Percentiles rank a stretch among this genome's conserved stretches.
Evolutionary conservation across 352 stramenopile genomes (phyloP).

Genomic region (Globisporangium okanoganense): DNA sequence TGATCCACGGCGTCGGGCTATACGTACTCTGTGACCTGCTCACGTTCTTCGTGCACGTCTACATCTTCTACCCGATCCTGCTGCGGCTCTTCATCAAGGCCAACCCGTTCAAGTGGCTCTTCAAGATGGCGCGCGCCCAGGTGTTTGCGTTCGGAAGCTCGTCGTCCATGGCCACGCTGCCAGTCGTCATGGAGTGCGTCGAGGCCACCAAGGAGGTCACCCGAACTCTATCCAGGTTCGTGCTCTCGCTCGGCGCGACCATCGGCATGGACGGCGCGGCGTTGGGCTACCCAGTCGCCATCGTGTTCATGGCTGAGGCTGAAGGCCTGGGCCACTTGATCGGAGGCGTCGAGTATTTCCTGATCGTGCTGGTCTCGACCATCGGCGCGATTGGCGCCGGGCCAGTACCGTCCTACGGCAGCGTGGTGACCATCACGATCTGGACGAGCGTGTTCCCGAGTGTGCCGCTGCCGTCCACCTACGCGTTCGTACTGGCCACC

Average conservation of each 20-base stretch:
- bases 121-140: too few species aligned
- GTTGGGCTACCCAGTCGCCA: constrained; percentile 23
- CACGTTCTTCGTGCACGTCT: constrained; percentile 15
- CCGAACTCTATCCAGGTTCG: constrained; percentile 26
- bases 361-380: constrained; percentile 25
- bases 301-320: constrained; percentile 35
- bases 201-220: constrained; percentile 55
- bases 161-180: constrained; percentile 74
- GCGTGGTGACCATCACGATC: constrained; percentile 27
- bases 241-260: constrained; percentile 34
- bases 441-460: constrained; percentile 24
- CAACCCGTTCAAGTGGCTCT: constrained; percentile 22
- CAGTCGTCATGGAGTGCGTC: constrained; percentile 60
- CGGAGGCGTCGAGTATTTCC: constrained; percentile 16
- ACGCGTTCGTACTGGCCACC: too few species aligned
- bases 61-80: constrained; percentile 24
- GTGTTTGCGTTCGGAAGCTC: constrained; percentile 30
- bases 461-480: too few species aligned
- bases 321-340: constrained; percentile 20
- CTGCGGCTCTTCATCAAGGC: constrained; percentile 15
- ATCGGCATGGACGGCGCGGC: constrained; percentile 34
- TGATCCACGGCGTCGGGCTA: not conserved
- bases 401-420: constrained; percentile 16
- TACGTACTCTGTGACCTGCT: constrained; percentile 49
- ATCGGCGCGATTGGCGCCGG: constrained; percentile 19